Base-by-base conservation (phyloP, 2,329 filamentous ascomycete genomes). In the Leptographium lundbergii region DNA sequence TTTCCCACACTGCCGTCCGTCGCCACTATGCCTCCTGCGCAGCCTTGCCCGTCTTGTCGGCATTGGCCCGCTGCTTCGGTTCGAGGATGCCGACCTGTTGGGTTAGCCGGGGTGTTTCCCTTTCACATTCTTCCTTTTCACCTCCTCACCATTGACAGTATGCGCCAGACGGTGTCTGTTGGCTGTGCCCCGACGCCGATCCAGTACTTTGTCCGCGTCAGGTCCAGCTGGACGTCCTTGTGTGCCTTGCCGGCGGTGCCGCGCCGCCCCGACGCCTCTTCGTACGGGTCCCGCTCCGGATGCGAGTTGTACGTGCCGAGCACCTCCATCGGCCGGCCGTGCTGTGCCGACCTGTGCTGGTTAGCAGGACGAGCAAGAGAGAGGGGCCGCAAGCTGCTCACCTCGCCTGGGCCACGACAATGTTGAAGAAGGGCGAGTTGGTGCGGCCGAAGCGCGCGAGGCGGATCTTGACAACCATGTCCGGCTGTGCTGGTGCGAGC, bases 151-250 rank as follows among this genome's bases (percentile, higher is more conserved):
- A 96, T 87, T 59, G 81, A 82, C 66, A 99, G 75, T 67, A 97
- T 72, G 69, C 89, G 81, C 91, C 91, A 96, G 42, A 88, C 89
- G 3, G 89, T 85, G 65, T 96, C 89, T 63, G 88, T 91, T 11
- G 94, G 94, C 75, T 99, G 94, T 59, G 94, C 94, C 1, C 94
- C 94, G 4, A 97, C 92, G 70, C 94, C 94, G 42, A 99, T 80
- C 94, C 94, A 99, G 76, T 99, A 99, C 72, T 87, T 86, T 60
- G 92, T 88, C 61, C 94, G 80, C 64, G 82, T 77, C 9, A 81
- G 76, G 72, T 99, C 94, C 17, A 99, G 80, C 68, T 89, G 86
- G 70, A 99, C 88, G 65, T 97, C 91, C 74, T 99, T 99, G 77
- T 88, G 89, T 59, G 88, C 81, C 60, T 84, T 82, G 22, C 84